A percentile compares a stretch with the other conserved stretches of the same genome.
These are phyloP conservation scores for Sclerotinia trifoliorum DNA, from an alignment of 2,329 filamentous ascomycete species.

Conservation along the genomic window DNA sequence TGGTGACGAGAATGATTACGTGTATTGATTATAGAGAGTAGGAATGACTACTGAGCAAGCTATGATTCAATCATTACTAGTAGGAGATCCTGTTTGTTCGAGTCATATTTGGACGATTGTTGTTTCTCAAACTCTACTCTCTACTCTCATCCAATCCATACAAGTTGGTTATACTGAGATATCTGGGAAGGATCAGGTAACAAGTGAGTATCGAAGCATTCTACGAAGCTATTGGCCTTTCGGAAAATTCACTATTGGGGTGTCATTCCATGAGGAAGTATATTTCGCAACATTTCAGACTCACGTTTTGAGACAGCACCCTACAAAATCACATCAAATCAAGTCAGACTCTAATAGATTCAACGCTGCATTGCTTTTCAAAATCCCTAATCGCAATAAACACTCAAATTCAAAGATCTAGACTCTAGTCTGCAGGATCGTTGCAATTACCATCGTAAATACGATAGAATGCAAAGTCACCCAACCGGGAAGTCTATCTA, in stretches of 20 bases:
- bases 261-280: neutral
- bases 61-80: neutral
- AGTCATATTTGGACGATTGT: neutral
- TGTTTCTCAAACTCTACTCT: neutral
- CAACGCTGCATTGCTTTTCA: conserved; percentile 9
- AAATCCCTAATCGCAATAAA: conserved; percentile 9
- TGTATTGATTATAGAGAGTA: neutral
- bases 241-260: neutral
- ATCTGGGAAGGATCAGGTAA: neutral
- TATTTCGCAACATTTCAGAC: neutral
- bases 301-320: neutral
- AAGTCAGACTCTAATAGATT: neutral
- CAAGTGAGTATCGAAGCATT: neutral
- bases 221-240: neutral
- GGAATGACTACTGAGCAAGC: neutral
- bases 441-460: neutral
- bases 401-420: neutral
- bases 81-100: neutral
- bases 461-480: conserved; percentile 5
- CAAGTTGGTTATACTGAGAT: neutral
- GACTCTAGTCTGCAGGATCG: conserved; percentile 5
- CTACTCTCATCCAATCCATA: neutral
- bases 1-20: neutral
- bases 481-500: neutral
- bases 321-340: neutral